Percentiles rank a stretch among this genome's conserved stretches.
Conservation (phyloP, 1,139 yeast genomes). For the Candida buenavistaensis region DNA sequence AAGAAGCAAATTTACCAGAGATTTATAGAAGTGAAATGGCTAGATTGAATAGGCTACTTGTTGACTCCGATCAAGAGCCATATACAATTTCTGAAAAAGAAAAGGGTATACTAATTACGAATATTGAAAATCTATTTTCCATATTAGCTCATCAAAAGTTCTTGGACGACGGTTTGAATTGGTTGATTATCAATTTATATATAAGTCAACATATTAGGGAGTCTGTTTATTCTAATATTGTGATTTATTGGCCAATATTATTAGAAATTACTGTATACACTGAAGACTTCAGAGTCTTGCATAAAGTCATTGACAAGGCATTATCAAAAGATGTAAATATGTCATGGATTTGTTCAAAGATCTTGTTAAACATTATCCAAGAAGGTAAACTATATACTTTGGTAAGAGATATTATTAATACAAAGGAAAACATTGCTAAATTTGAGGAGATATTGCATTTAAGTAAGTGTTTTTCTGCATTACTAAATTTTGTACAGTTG, state of each 20-base stretch:
- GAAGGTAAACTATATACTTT: constrained; percentile 1
- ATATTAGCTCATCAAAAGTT: background rate
- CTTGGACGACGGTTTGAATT: constrained; percentile 7
- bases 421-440: constrained; percentile 4
- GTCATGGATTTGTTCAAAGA: constrained; percentile 9
- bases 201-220: constrained; percentile 6
- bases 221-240: constrained; percentile 5
- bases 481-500: constrained; percentile 12
- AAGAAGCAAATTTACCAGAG: background rate
- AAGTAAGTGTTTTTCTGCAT: constrained; percentile 16
- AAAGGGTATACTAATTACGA: background rate
- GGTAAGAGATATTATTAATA: constrained; percentile 4
- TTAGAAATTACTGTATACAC: constrained; percentile 4
- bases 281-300: constrained; percentile 5
- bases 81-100: background rate
- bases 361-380: constrained; percentile 5
- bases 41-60: constrained; percentile 1
- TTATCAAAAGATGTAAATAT: constrained; percentile 2
- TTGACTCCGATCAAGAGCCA: background rate
- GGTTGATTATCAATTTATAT: constrained; percentile 9
- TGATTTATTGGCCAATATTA: constrained; percentile 10
- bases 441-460: constrained; percentile 8
- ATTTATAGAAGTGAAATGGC: constrained; percentile 4
- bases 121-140: constrained; percentile 1
- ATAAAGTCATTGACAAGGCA: constrained; percentile 6